Conservation (phyloP, 352 stramenopile species). For the Peronosclerospora sorghi region DNA sequence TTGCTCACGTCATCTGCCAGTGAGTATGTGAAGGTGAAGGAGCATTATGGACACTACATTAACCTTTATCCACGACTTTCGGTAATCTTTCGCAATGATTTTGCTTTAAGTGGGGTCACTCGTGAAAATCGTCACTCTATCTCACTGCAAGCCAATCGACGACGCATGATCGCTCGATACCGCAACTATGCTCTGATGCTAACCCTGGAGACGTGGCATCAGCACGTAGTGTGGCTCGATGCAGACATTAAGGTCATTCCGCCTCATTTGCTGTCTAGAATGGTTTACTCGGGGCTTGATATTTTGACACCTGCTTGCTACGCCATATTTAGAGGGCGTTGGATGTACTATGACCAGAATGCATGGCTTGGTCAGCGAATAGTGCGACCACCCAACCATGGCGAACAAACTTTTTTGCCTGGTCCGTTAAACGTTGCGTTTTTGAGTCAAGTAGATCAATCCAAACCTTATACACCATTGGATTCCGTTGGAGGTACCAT, state of each 20-base stretch:
- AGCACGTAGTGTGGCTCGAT: slow-evolving; percentile 38
- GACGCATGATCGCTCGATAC: slow-evolving; percentile 36
- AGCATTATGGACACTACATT: slow-evolving; percentile 10
- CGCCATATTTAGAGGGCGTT: not conserved
- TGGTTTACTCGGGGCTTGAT: slow-evolving; percentile 14
- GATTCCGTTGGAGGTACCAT: slow-evolving; percentile 42
- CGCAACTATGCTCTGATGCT: slow-evolving; percentile 30
- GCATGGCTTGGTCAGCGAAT: slow-evolving; percentile 11
- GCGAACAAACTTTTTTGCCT: slow-evolving; percentile 4
- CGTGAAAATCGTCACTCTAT: slow-evolving; percentile 20
- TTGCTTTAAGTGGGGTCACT: slow-evolving; percentile 9
- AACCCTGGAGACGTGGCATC: slow-evolving; percentile 26
- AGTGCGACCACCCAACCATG: slow-evolving; percentile 1
- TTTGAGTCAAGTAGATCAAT: slow-evolving; percentile 3
- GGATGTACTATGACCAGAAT: slow-evolving; percentile 11
- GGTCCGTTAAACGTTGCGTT: slow-evolving; percentile 7
- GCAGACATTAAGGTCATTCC: slow-evolving; percentile 21
- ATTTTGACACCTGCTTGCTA: slow-evolving; percentile 12
- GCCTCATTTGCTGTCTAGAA: slow-evolving; percentile 13
- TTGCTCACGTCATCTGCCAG: slow-evolving; percentile 23
- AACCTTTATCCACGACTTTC: slow-evolving; percentile 15
- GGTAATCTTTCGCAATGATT: slow-evolving; percentile 30
- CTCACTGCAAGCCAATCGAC: slow-evolving; percentile 15
- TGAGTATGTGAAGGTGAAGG: slow-evolving; percentile 19
- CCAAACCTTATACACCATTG: slow-evolving; percentile 13